Percentiles rank a stretch among this genome's conserved stretches.
Evolutionary conservation across 345 rosid species (phyloP).

Genomic region (Pistacia vera): DNA sequence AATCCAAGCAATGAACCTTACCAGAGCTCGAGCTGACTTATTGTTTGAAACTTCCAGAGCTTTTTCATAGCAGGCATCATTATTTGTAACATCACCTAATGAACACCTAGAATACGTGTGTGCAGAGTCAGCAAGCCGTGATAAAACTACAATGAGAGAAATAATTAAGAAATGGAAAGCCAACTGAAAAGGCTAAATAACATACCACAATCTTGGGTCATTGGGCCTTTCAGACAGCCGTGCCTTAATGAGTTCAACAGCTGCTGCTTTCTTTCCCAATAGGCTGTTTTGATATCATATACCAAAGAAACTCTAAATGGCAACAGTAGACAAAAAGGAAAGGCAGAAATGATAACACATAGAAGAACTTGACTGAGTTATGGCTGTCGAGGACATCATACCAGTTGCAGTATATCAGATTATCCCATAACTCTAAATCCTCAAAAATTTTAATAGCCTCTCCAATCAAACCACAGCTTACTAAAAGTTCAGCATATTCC

Average conservation of each 20-base stretch:
- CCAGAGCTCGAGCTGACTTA: constrained; percentile 94
- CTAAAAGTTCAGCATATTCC: constrained; percentile 86
- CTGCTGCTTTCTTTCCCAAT: constrained; percentile 90
- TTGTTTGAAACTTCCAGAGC: constrained; percentile 88
- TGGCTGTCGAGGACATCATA: constrained; percentile 28
- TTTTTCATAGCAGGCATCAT: constrained; percentile 81
- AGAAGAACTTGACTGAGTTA: constrained; percentile 1
- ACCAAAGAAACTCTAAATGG: constrained; percentile 5
- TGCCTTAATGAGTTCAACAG: constrained; percentile 80
- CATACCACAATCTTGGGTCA: constrained; percentile 87
- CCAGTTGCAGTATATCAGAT: constrained; percentile 84
- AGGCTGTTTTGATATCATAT: constrained; percentile 42
- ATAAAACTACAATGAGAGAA: constrained; percentile 7
- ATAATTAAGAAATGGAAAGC: background rate
- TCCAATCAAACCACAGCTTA: constrained; percentile 85
- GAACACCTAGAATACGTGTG: constrained; percentile 67
- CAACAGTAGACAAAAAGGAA: constrained; percentile 15
- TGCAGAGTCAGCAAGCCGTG: constrained; percentile 8
- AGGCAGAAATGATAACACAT: background rate
- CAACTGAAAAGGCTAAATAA: background rate
- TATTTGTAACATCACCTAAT: constrained; percentile 77
- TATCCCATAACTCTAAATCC: constrained; percentile 88
- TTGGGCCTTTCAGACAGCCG: constrained; percentile 62
- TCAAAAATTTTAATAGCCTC: constrained; percentile 88
- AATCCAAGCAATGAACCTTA: constrained; percentile 27